Base-by-base conservation (phyloP, 192 early-diverging fungal species). In the Jimgerdemannia lactiflua region DNA sequence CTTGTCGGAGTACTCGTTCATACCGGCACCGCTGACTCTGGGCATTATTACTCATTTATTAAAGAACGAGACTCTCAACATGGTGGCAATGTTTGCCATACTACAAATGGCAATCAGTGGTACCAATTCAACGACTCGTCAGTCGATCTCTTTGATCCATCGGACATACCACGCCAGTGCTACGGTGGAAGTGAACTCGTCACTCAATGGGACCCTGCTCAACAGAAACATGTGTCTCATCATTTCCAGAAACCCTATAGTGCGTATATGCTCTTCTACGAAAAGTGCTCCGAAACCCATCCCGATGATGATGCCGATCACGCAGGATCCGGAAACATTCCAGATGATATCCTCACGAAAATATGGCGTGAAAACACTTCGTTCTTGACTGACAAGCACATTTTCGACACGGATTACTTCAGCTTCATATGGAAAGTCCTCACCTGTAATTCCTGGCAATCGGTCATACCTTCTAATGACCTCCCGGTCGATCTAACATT, bases 41-140 rank as follows among this genome's bases (percentile, higher is more conserved):
- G 87, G 3, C 87, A 88, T 63, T 88, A 88, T 70, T 88, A 88
- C 67, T 88, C 87, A 3, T 88, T 81, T 64, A 88, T 88, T 71
- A 83, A 82, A 44, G 82, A 84, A 59, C 68, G 82, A 3, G 73
- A 64, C 8, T 6, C 17, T 8, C 39, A 20, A 39, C 29, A 11
- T 4, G 11, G 42, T 10, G 42, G 9, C 20, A 18, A 39, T 20
- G 74, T 71, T n/a, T 29, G 29, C 14, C 14, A 59, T 59, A 59
- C 6, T 14, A 59, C 14, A 10, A 59, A 14, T 14, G 73, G 75
- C 19, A 67, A 68, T 3, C 43, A 42, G 9, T 87, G 86, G 86
- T 86, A 83, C 49, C 84, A 87, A 49, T 87, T 87, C 72, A 87
- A 87, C 63, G 86, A 87, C 70, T 87, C 86, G 0, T 85, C 71